Evolutionary conservation across 768 basidiomycete genomes (phyloP), one percentile per base, ranked within the genome.

Genomic region (Suillus paluster): DNA sequence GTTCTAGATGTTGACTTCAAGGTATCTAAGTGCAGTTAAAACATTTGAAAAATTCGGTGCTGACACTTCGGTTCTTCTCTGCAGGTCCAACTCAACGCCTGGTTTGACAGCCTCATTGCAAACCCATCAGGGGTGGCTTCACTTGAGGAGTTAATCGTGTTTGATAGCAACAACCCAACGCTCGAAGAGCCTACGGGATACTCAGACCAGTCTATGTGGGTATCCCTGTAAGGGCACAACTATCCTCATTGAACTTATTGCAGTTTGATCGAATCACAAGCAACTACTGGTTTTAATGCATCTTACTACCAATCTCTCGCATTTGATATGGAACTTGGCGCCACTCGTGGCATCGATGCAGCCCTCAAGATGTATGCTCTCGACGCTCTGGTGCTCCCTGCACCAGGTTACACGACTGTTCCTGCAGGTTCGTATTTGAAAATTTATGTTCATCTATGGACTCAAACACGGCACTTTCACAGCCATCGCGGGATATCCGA

Each of bases 1-100:
- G 87, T 88, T 3, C 64, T 86, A n/a, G 66, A 77, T 12, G 74
- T 78, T 0, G 87, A 89, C 64, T 85, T 89, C 74, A 89, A 87
- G 79, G 88, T 83, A 54, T 57, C 14, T n/a, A 17, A 10, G 11
- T n/a, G 23, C 10, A 60, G 9, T 33, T 1, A 12, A 54, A 27
- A 11, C 19, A 33, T 33, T 30, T 10, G 11, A 11, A 25, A 38
- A 7, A 27, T 11, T 25, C 3, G 23, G 19, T n/a, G 23, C 36
- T 30, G 23, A 56, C 30, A 34, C 27, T 17, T 39, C 10, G 10
- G 11, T 33, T 64, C 21, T 23, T 62, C 12, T 59, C 21, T 25
- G 33, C 48, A 88, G 87, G 73, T 85, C n/a, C 78, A 87, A 67
- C 65, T 90, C 7, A 76, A 85, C 55, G 71, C 70, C 7, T 89